Evolutionary conservation across 2,329 filamentous ascomycete genomes (phyloP).

Genomic region (Fusarium ramigenum): DNA sequence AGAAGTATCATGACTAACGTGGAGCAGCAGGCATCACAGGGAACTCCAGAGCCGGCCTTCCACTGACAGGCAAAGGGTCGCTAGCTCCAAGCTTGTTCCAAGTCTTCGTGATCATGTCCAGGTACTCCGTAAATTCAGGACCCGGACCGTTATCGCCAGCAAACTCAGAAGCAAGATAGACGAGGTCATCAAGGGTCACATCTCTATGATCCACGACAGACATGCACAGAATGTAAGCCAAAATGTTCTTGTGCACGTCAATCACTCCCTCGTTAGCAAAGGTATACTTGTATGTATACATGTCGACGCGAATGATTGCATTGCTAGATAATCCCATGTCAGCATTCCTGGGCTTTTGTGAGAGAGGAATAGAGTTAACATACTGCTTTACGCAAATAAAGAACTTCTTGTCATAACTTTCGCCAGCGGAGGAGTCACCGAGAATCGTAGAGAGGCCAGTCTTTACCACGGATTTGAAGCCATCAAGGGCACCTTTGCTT

Average conservation of each 20-base stretch:
- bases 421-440: not conserved
- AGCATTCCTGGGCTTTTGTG: fast-evolving
- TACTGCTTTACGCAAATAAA: not conserved
- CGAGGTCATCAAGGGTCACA: not conserved
- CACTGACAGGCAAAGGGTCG: not conserved
- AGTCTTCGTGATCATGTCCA: not conserved
- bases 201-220: not conserved
- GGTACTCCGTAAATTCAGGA: not conserved
- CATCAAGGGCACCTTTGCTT: not conserved
- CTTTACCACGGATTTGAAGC: not conserved
- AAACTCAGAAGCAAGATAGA: not conserved
- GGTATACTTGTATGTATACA: not conserved
- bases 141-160: not conserved
- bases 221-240: not conserved
- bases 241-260: not conserved
- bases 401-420: not conserved
- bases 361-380: not conserved
- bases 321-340: not conserved
- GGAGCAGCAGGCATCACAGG: not conserved
- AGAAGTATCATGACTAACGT: too few relatives aligned
- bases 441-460: not conserved
- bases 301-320: not conserved
- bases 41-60: not conserved
- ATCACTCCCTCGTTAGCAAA: not conserved
- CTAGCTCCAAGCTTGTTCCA: not conserved